Percentiles rank a stretch among this genome's conserved stretches.
These are phyloP conservation scores for Cairneyella variabilis DNA, from an alignment of 495 filamentous ascomycete species.

Conservation along the genomic window DNA sequence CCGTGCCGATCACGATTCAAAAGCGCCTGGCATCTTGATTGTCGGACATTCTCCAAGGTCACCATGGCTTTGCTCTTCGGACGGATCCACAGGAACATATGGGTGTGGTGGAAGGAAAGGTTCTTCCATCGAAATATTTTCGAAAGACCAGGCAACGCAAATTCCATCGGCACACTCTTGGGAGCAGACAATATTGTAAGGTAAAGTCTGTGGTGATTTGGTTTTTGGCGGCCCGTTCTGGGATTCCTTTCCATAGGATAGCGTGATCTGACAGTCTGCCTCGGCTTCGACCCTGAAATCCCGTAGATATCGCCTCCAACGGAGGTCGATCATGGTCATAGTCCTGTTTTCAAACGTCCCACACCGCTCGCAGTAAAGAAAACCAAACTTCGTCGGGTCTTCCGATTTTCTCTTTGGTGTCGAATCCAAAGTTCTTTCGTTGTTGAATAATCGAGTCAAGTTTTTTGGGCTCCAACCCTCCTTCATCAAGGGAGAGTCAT, in stretches of 20 bases:
- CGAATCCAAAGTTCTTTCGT: not conserved
- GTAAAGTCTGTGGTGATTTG: not conserved
- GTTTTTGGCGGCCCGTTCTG: not conserved
- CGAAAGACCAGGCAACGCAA: constrained; percentile 15
- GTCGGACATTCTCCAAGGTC: not conserved
- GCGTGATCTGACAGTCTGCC: too few species aligned
- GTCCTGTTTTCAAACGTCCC: not conserved
- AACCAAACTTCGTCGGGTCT: not conserved
- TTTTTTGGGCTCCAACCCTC: not conserved
- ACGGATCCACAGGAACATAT: not conserved
- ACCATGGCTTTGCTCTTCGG: not conserved
- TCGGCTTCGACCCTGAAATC: not conserved
- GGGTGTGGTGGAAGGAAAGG: constrained; percentile 4
- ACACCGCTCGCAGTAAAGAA: constrained; percentile 4
- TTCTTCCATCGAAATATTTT: not conserved
- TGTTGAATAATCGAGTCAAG: not conserved
- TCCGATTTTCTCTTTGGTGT: not conserved
- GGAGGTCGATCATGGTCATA: not conserved
- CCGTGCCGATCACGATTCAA: too few species aligned
- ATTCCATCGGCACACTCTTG: not conserved
- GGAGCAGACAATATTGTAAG: constrained; percentile 7
- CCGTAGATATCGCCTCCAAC: constrained; percentile 5
- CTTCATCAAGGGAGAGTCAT: not conserved
- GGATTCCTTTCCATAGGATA: not conserved
- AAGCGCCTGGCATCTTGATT: not conserved